Base-by-base conservation (phyloP, 129 eudicot genomes). In the Flaveria brownii region DNA sequence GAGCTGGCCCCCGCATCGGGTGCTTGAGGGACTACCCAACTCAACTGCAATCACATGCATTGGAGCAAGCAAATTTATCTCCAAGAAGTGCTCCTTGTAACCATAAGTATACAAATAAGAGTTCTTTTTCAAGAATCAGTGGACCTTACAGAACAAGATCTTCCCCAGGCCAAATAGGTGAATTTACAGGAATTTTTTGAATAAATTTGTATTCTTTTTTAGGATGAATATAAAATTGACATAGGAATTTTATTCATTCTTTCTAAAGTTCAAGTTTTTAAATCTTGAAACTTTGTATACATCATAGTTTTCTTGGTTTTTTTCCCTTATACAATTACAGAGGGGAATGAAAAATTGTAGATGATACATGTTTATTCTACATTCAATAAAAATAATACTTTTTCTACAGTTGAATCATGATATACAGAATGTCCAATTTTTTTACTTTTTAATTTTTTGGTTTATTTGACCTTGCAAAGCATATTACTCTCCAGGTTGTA, bases 1-100 rank as follows among this genome's bases (percentile, higher is more conserved):
- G 99, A 47, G 99, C 96, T n/a, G 99, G 99, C 59, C 99, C 99
- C 4, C 79, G 97, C 8, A 95, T 95, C 7, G 96, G 99, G 17
- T 95, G 96, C 36, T 54, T 95, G 73, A 82, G 97, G 76, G 99
- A 91, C 72, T 95, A 95, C 75, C 99, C 99, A 0, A 75, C 90
- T 1, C 88, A 84, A 79, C 92, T 95, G 49, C 97, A 91, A 49
- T 88, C 83, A 14, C 99, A 87, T 17, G 88, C 97, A n/a, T 68
- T 95, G 71, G 99, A 95, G 84, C 89, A 82, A 72, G 92, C 71
- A 9, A 88, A 82, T 52, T 73, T 95, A 49, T 95, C 97, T 60
- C 99, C 99, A 62, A 87, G 92, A 82, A 88, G 86, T 71, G 76
- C 89, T 22, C 78, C 87, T 45, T 79, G 82, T 22, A 69, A 28